Evolutionary conservation across 2,329 filamentous ascomycete species (phyloP), one percentile per base, ranked within the genome.

Genomic region (Aspergillus terreus): DNA sequence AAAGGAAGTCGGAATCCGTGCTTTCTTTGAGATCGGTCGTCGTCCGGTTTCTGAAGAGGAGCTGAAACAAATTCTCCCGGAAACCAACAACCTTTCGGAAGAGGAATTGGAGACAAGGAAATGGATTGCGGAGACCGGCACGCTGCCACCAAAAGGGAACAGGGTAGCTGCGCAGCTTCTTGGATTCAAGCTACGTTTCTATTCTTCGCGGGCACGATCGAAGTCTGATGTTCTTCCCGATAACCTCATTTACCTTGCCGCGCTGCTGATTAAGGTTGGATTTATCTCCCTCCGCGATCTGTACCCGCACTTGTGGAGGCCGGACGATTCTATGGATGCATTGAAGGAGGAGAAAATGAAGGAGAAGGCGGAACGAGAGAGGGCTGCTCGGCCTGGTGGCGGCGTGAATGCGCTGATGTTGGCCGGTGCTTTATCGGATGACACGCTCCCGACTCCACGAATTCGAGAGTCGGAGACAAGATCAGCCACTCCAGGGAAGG

Each of bases 101-200:
- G 79, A 83, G 30, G 78, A 80, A 47, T 78, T 79, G 43, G 76
- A 83, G 23, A 82, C 84, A 51, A 77, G 79, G 6, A 79, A 86
- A 59, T 96, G 92, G 90, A 89, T 95, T 61, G 80, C 83, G 56
- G 77, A 83, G 53, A 96, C 92, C 2, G 86, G 85, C 50, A 95
- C 89, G 0, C 74, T 94, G 3, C 92, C 92, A 4, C 90, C 92
- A 1, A 79, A 82, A 27, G 94, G 95, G 27, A 99, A 96, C 67
- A 84, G 87, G 41, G 90, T 95, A 53, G 94, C 94, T 1, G 95
- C 95, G 27, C 94, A 97, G 68, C 81, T 99, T 3, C 84, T 99
- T 12, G 94, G 94, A 4, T 99, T 99, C 79, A 99, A 99, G 72
- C 81, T 99, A 46, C 88, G 90, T 12, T 99, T 96, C 70, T 99